Evolutionary conservation across 805 yeast species (phyloP), one percentile per base, ranked within the genome.

Genomic region (Jamesozyma hellenica): DNA sequence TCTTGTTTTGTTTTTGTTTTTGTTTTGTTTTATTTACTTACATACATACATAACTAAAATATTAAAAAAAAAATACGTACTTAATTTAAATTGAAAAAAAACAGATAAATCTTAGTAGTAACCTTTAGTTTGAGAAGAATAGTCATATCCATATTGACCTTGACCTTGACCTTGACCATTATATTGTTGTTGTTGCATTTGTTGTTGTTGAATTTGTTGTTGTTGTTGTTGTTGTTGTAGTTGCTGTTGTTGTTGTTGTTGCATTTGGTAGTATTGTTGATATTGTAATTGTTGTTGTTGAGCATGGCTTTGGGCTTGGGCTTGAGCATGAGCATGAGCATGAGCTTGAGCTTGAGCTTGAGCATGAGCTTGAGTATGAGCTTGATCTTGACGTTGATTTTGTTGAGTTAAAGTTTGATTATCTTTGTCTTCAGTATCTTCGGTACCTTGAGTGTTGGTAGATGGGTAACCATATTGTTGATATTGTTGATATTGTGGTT

Each of bases 201-300:
- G 46, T 28, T 53, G 54, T 27, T 53, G 55, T 37, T 51, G 56
- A 25, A 52, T 53, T 26, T 51, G 54, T 40, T 53, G 58, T 34
- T 56, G 53, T 25, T 50, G 51, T 39, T 53, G 58, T 28, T 42
- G 45, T 28, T 48, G 53, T 39, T 54, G 60, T 44, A 54, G 49
- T 46, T 58, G 63, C 31, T 60, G 52, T 43, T 56, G 55, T 44
- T 59, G 63, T 42, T 58, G 62, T 36, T 53, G 53, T 38, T 59
- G 63, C 18, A 51, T 46, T 40, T 59, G 60, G 36, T 58, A 60
- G 18, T 53, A 19, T 26, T 51, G 48, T 32, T 52, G 56, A n/a
- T 41, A 41, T 46, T 53, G 58, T 27, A 42, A 41, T 40, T 47
- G 52, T 33, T 48, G 49, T 40, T 44, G 45, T 14, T 38, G 34